Evolutionary conservation across 1,284 basidiomycete species (phyloP), one percentile per base, ranked within the genome.

Genomic region (Ustanciosporium gigantosporum): DNA sequence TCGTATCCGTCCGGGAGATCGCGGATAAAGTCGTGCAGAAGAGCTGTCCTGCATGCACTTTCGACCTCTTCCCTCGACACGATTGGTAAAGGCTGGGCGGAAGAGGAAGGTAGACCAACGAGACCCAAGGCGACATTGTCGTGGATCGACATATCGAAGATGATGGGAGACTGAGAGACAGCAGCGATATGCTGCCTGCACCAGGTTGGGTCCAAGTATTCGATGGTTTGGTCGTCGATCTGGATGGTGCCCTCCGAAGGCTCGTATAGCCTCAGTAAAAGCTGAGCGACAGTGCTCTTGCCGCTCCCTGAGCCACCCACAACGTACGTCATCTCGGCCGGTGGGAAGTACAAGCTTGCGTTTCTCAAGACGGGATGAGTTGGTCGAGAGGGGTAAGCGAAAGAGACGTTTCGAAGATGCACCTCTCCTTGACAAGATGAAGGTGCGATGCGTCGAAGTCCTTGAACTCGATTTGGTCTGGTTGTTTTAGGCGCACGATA

Each of bases 281-380:
- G 83, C 48, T 87, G 85, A 0, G 89, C 89, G 52, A 96, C 83
- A 0, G 91, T 96, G n/a, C 87, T 89, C 80, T 98, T 97, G 31
- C 93, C 92, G 1, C 87, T 89, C 2, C 93, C 92, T 2, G 88
- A 91, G 2, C 87, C 85, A 38, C 93, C 94, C 44, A 96, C 90
- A 68, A 97, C 87, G 79, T 91, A 96, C 0, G 93, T 95, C 17
- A 84, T 90, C 78, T 97, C 92, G 29, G 84, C 81, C 0, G 90
- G 84, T 1, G 91, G 88, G 37, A 98, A 84, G 82, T 81, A 71
- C 57, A 91, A 81, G 22, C 82, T 84, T 43, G 89, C 84, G 70
- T 86, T 80, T 23, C 81, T 70, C 20, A 92, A 82, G 13, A 86
- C 86, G 2, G 82, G 82, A 32, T 82, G 77, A 22, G 82, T 81